Evolutionary conservation across 495 filamentous ascomycete species (phyloP), one percentile per base, ranked within the genome.

Genomic region (Aspergillus carlsbadensis): DNA sequence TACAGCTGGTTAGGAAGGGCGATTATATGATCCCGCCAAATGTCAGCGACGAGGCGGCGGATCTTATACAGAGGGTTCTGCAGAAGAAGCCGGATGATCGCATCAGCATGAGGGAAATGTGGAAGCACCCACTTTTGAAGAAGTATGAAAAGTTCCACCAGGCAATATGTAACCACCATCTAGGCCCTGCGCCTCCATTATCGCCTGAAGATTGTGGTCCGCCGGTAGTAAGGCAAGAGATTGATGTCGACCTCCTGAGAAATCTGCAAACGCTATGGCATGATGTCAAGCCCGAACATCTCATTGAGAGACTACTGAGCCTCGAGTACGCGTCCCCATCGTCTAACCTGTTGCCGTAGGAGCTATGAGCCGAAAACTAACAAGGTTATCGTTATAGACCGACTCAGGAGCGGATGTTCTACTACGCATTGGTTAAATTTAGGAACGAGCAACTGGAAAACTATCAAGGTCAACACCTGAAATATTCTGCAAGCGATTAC

Each of bases 381-480:
- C 41, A 21, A 29, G 5, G 15, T 17, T 24, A n/a, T 8, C 26
- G 8, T 29, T 39, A 43, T 53, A 95, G 90, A 58, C 76, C 79
- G 2, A 97, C 93, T 55, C 88, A 96, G 33, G 90, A 96, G 64
- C 92, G 95, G 59, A 76, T 92, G 64, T 95, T 98, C 61, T 98
- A 98, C 75, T 86, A 82, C 65, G 81, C 93, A 0, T 82, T 98
- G 20, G 71, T 86, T 56, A 86, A 84, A 60, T 92, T 96, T 66
- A 78, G 88, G 18, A 86, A 96, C 48, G 85, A 88, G 34, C 84
- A 91, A 51, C 65, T 95, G 11, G 91, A 97, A 64, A 89, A 96
- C 59, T 96, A 92, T 64, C 80, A 82, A 60, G 81, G 81, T 15
- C 81, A 84, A 50, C 80, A 86, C 3, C 74, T 96, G 15, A 81